Conservation (phyloP, 331 rosid genomes). For the Malus hybrid region DNA sequence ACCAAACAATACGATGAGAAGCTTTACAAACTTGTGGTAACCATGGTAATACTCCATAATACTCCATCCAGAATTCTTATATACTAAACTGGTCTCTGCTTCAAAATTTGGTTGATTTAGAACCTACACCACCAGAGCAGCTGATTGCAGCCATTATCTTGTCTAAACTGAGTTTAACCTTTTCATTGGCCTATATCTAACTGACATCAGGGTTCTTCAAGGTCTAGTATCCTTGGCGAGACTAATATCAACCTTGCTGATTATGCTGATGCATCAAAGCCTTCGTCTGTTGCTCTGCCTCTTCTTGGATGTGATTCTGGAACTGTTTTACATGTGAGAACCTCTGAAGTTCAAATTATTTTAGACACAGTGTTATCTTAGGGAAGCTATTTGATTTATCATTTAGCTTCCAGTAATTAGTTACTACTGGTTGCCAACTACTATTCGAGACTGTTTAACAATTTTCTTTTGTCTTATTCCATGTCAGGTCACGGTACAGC, state of each 20-base stretch:
- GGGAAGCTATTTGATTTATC: background rate
- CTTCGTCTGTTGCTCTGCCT: conserved; percentile 59
- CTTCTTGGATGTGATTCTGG: conserved; percentile 87
- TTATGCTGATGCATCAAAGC: conserved; percentile 89
- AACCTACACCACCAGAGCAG: background rate
- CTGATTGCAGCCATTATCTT: background rate
- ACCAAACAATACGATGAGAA: conserved; percentile 85
- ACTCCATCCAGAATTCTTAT: conserved; percentile 21
- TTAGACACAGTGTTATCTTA: background rate
- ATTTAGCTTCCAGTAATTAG: background rate
- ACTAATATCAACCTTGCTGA: conserved; percentile 79
- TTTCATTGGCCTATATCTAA: conserved; percentile 21
- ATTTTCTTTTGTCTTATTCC: conserved; percentile 28
- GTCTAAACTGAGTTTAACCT: background rate
- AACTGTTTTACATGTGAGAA: conserved; percentile 75
- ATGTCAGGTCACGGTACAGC: conserved; percentile 95
- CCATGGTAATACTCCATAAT: conserved; percentile 70
- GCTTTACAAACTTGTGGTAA: conserved; percentile 75
- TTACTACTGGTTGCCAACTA: conserved; percentile 9
- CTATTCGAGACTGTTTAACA: background rate
- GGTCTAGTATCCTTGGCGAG: conserved; percentile 96
- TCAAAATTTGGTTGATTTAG: background rate
- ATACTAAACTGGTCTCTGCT: background rate
- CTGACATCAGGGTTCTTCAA: conserved; percentile 74
- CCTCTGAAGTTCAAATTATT: conserved; percentile 10